These are phyloP conservation scores for Neospora caninum DNA, from an alignment of 169 alveolate species.

Conservation along the genomic window DNA sequence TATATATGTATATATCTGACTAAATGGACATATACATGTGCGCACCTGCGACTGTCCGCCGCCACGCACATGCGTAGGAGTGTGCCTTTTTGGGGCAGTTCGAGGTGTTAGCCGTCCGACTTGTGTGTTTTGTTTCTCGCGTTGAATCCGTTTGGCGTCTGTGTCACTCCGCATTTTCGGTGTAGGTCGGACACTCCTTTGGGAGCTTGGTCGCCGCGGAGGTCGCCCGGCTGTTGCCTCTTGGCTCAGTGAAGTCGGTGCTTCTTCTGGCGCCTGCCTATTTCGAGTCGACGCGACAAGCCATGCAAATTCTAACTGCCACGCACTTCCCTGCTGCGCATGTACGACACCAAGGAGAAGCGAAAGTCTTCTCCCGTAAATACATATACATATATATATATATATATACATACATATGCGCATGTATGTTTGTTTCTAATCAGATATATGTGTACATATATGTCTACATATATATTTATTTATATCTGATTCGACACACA, in stretches of 20 bases:
- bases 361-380: neutral
- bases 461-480: too few relatives aligned
- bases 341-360: neutral
- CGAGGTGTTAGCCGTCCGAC: neutral
- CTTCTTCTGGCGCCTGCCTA: conserved; percentile 59
- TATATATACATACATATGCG: too few relatives aligned
- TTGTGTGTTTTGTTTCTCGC: neutral
- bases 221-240: conserved; percentile 46
- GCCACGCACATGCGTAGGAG: neutral
- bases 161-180: neutral
- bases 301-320: conserved; percentile 57
- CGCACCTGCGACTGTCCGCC: too few relatives aligned
- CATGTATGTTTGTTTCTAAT: too few relatives aligned
- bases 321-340: conserved; percentile 61
- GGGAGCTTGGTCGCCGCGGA: conserved; percentile 65
- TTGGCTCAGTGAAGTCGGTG: conserved; percentile 45
- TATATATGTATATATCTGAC: too few relatives aligned
- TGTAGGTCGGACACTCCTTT: conserved; percentile 62
- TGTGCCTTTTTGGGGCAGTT: neutral
- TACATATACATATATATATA: neutral
- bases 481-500: neutral
- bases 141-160: neutral
- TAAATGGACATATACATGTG: too few relatives aligned
- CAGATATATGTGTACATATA: too few relatives aligned
- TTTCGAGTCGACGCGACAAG: conserved; percentile 61